Evolutionary conservation across 176 grass and related monocot genomes (phyloP), one percentile per base, ranked within the genome.

Genomic region (Musa itinerans): DNA sequence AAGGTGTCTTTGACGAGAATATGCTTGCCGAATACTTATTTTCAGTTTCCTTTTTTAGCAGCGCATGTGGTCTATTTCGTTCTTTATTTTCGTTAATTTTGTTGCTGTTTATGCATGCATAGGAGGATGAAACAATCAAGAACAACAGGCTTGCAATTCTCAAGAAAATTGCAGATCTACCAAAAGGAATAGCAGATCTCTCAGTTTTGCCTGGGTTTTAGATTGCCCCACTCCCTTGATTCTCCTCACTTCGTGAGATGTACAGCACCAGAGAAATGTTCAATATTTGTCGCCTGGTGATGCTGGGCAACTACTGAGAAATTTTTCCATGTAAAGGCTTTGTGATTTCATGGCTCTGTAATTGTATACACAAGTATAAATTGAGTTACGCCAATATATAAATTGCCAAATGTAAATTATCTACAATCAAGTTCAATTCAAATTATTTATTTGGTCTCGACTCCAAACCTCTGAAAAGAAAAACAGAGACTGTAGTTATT

Each of bases 121-220:
- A 97, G 94, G 90, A 93, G 75, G 86, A 97, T n/a, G 82, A 89
- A 62, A 87, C 29, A 21, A 83, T 93, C 25, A 89, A 90, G 57
- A 97, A 91, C 65, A 93, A 97, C 25, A 77, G 94, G 58, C 86
- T 97, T 63, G 78, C 90, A 10, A 78, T 97, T 69, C 82, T 97
- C 17, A 85, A 82, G 17, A 93, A 83, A 69, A 85, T 97, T 58
- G 85, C 91, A 27, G 79, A 85, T 74, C 69, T 97, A 80, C 86
- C 94, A 1, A 85, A 91, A 78, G 94, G 94, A 59, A 85, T 97
- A 19, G 90, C 69, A 8, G 94, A 97, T 76, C 78, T 97, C 22
- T 97, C 94, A 73, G 82, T 87, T 87, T 85, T 97, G 74, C 90
- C 90, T 78, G 94, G 94, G 54, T 97, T 97, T 84, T 97, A 93